Evolutionary conservation across 1,284 basidiomycete species (phyloP), one percentile per base, ranked within the genome.

Genomic region (Quambalaria eucalypti): DNA sequence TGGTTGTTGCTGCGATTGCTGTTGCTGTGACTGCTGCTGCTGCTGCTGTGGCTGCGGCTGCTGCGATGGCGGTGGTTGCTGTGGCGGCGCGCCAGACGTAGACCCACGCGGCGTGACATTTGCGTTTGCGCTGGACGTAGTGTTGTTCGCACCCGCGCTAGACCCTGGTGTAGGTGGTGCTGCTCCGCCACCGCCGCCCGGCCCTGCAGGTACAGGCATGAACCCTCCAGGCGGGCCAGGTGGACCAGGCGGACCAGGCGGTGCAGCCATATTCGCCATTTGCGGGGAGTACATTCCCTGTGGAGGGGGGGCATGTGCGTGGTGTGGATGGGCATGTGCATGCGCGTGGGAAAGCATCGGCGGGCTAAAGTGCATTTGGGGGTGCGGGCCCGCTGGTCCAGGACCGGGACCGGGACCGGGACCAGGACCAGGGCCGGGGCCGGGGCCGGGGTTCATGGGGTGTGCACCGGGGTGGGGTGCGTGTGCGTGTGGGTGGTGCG

Each of bases 281-380:
- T 66, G 68, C 36, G 68, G 68, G 25, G 64, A 66, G 52, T 70
- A 70, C 59, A 70, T 62, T 16, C 25, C 50, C 19, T 36, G 50
- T 49, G 58, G 10, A 9, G 48, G 6, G 40, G n/a, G n/a, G n/a
- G n/a, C n/a, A n/a, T n/a, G n/a, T n/a, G n/a, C n/a, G n/a, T 26
- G 28, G 31, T 48, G 16, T 19, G n/a, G 36, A 25, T 7, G 9
- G 30, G 28, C 59, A 52, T 48, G 46, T 28, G 36, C 50, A 7
- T 48, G 64, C 14, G 58, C 64, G 26, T 68, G 66, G 26, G 62
- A 59, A 30, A 62, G 64, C 60, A 70, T 62, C n/a, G 60, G 53
- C 10, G 64, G 62, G 14, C 64, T 66, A 51, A 69, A 69, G 6
- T 60, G 66, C 61, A 69, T 64, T 59, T n/a, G n/a, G n/a, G n/a